phyloP scores from a whole-genome alignment of 2,329 filamentous ascomycete species.

The Fusarium fujikuroi region DNA sequence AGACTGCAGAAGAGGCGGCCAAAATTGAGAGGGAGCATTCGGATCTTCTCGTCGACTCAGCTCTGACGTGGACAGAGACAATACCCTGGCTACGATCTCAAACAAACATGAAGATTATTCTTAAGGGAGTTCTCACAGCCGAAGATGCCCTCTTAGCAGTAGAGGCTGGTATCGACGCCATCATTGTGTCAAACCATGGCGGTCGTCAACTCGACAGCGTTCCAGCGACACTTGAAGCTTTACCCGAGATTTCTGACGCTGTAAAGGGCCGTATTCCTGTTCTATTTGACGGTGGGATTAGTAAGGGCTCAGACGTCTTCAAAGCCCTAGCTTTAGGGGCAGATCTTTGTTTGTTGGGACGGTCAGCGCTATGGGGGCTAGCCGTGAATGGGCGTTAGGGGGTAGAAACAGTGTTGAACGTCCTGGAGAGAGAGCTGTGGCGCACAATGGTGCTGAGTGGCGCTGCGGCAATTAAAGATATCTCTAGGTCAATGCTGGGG shows the following conservation, averaged over 20 bases:
- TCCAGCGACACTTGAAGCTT: neutral
- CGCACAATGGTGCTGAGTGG: neutral
- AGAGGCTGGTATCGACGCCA: neutral
- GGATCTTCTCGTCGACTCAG: accelerated
- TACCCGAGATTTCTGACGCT: neutral
- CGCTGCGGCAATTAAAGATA: neutral
- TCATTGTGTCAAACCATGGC: neutral
- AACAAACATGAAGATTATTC: neutral
- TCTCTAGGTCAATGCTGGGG: accelerated
- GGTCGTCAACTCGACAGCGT: neutral
- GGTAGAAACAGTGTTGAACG: too few species aligned
- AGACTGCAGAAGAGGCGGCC: neutral
- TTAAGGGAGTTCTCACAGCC: neutral
- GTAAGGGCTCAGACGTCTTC: neutral
- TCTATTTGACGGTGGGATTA: neutral
- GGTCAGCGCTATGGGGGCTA: neutral
- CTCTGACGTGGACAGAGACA: neutral
- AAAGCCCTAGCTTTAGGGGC: neutral
- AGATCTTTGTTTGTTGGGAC: neutral
- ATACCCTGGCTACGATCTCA: neutral
- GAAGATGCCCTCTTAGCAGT: neutral
- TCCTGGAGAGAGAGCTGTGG: neutral
- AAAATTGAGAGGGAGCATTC: neutral
- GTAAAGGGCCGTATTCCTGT: accelerated
- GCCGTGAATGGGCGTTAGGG: neutral